phyloP scores from a whole-genome alignment of 345 rosid genomes.

The Rhodomyrtus tomentosa region DNA sequence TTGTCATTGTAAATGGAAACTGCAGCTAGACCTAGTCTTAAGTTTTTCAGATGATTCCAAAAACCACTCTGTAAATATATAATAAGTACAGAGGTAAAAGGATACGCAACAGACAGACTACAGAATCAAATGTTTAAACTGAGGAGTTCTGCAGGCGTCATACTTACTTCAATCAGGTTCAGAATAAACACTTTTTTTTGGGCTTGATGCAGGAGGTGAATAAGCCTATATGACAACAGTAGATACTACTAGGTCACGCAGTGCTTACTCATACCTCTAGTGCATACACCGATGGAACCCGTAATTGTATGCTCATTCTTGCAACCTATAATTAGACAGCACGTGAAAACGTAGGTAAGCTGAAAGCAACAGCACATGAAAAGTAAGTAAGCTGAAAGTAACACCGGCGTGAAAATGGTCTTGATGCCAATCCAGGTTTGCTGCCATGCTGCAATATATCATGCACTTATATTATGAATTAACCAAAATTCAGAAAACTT shows the following conservation, averaged over 20 bases:
- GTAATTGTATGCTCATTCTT: conserved; percentile 51
- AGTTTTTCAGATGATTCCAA: too few species aligned
- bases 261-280: not conserved
- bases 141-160: not conserved
- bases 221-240: not conserved
- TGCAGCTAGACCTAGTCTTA: too few species aligned
- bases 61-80: too few species aligned
- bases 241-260: not conserved
- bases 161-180: not conserved
- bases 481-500: not conserved
- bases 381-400: not conserved
- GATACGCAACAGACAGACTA: too few species aligned
- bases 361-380: not conserved
- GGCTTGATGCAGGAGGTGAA: not conserved
- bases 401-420: not conserved
- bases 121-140: not conserved
- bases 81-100: too few species aligned
- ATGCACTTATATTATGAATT: not conserved
- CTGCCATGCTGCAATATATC: not conserved
- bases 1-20: too few species aligned
- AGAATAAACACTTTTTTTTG: not conserved
- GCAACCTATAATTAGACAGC: conserved; percentile 33
- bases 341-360: too few species aligned
- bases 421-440: not conserved
- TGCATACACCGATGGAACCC: conserved; percentile 55